Conservation (phyloP, 768 basidiomycete genomes). For the Hygrophoropsis aurantiaca region DNA sequence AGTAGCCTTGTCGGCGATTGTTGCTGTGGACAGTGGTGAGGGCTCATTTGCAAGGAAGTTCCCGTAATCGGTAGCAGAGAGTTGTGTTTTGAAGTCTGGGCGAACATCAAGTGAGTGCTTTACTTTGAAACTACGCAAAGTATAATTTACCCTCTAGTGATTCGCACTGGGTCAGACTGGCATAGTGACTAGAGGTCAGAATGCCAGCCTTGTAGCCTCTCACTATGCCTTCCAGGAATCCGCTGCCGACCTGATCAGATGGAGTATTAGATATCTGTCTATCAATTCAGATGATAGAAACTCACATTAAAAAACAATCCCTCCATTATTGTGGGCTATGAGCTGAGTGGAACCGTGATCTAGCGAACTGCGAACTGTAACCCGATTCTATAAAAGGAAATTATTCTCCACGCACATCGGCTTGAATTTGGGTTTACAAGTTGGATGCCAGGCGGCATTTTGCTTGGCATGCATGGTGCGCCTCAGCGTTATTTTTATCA, state of each 20-base stretch:
- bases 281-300: neutral
- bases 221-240: slow-evolving; percentile 80
- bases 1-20: slow-evolving; percentile 96
- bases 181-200: slow-evolving; percentile 85
- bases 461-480: too few relatives aligned
- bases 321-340: slow-evolving; percentile 55
- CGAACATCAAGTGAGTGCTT: neutral
- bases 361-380: too few relatives aligned
- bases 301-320: slow-evolving; percentile 87
- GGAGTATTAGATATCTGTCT: slow-evolving; percentile 6
- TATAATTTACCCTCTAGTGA: slow-evolving; percentile 78
- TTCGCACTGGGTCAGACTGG: slow-evolving; percentile 96
- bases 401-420: slow-evolving; percentile 22
- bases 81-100: slow-evolving; percentile 90
- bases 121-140: neutral
- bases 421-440: too few relatives aligned
- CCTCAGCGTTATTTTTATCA: too few relatives aligned
- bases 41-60: slow-evolving; percentile 98
- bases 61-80: slow-evolving; percentile 96
- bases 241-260: slow-evolving; percentile 59
- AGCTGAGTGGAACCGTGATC: too few relatives aligned
- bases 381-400: slow-evolving; percentile 17
- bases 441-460: too few relatives aligned
- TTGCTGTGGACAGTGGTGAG: slow-evolving; percentile 87
- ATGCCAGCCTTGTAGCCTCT: slow-evolving; percentile 94